A percentile compares a stretch with the other conserved stretches of the same genome.
phyloP scores from a whole-genome alignment of 1,139 yeast species.

The Taphrina deformans region DNA sequence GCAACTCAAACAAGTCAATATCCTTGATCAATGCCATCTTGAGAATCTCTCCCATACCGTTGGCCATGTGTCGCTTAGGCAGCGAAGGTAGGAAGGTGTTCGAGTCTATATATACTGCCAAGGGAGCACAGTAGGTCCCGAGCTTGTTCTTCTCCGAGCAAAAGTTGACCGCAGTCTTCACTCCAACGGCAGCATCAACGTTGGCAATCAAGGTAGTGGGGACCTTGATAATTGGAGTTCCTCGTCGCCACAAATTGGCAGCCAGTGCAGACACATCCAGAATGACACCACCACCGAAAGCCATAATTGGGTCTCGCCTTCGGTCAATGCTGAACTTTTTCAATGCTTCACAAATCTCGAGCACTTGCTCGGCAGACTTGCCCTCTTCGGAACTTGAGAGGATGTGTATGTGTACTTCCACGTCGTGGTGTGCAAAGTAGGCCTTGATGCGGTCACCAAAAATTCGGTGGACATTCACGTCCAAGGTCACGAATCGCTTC shows the following conservation, averaged over 20 bases:
- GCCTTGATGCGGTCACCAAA: conserved; percentile 26
- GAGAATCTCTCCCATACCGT: conserved; percentile 34
- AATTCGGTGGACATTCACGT: conserved; percentile 23
- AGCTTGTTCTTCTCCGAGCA: conserved; percentile 32
- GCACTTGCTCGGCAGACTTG: conserved; percentile 24
- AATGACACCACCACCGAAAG: conserved; percentile 32
- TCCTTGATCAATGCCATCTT: conserved; percentile 34
- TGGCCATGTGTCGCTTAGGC: conserved; percentile 28
- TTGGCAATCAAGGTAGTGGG: conserved; percentile 30
- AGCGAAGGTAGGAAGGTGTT: conserved; percentile 22
- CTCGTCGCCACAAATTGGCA: conserved; percentile 32
- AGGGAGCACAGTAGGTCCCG: conserved; percentile 32
- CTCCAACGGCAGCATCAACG: conserved; percentile 32
- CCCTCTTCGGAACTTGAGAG: conserved; percentile 27
- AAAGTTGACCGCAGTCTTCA: conserved; percentile 33
- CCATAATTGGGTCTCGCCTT: conserved; percentile 28
- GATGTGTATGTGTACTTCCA: conserved; percentile 22
- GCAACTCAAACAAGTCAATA: conserved; percentile 2
- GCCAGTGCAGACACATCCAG: conserved; percentile 31
- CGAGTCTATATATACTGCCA: conserved; percentile 29
- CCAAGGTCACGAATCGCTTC: conserved; percentile 27
- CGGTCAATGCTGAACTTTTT: conserved; percentile 30
- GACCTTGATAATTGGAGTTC: conserved; percentile 31
- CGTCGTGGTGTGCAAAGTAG: conserved; percentile 23
- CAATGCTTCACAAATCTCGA: conserved; percentile 20